phyloP scores from a whole-genome alignment of 2,329 filamentous ascomycete species.

The Exophiala spinifera region DNA sequence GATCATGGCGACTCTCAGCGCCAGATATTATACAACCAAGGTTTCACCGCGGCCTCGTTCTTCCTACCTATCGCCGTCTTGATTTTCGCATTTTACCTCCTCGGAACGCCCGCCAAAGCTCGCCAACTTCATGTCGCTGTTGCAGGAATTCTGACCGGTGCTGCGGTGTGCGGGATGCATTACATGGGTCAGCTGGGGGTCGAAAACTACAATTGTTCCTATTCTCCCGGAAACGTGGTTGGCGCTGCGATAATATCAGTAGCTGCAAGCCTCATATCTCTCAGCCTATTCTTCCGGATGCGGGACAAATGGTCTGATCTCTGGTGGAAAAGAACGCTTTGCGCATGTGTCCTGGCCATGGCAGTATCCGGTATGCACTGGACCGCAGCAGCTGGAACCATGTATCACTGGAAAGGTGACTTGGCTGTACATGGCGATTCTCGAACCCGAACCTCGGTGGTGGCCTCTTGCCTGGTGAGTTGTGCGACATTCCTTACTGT shows the following conservation, averaged over 20 bases:
- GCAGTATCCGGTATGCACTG: constrained; percentile 87
- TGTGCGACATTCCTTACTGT: neutral
- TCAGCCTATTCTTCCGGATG: constrained; percentile 75
- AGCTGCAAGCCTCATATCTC: constrained; percentile 64
- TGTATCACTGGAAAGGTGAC: constrained; percentile 57
- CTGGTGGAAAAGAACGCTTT: constrained; percentile 70
- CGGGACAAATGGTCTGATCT: constrained; percentile 72
- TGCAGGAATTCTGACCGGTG: constrained; percentile 68
- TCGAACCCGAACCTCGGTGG: constrained; percentile 65
- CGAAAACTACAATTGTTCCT: constrained; percentile 68
- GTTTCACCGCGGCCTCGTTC: constrained; percentile 73
- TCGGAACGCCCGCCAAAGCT: constrained; percentile 59
- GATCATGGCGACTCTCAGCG: constrained; percentile 59
- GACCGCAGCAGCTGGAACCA: constrained; percentile 70
- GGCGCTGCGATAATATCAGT: constrained; percentile 71
- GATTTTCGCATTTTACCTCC: constrained; percentile 66
- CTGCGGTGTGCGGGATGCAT: constrained; percentile 80
- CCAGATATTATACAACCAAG: constrained; percentile 70
- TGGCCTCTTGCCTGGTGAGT: constrained; percentile 68
- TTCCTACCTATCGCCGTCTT: constrained; percentile 76
- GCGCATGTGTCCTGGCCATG: constrained; percentile 65
- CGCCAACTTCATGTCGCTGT: constrained; percentile 57
- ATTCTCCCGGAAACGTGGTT: constrained; percentile 58
- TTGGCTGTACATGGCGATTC: constrained; percentile 30
- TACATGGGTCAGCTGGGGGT: constrained; percentile 84